phyloP scores from a whole-genome alignment of 352 stramenopile genomes.

The Phytophthora pini region DNA sequence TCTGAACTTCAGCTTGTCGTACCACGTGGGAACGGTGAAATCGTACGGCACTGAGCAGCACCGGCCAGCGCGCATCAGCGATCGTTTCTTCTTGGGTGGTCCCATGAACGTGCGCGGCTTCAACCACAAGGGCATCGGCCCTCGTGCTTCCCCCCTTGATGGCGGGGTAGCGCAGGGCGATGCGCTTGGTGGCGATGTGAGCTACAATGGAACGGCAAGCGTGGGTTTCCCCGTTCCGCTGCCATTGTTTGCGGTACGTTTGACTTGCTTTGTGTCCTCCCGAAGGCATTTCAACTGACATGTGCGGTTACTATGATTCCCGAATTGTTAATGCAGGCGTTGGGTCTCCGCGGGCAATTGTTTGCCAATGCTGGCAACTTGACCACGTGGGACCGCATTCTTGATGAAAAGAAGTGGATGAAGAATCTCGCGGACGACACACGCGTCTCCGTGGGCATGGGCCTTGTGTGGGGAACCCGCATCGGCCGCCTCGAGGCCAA shows the following conservation, averaged over 20 bases:
- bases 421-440: constrained; percentile 89
- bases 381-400: constrained; percentile 82
- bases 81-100: constrained; percentile 92
- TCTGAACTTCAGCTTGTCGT: constrained; percentile 84
- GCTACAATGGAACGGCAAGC: constrained; percentile 84
- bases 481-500: constrained; percentile 91
- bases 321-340: constrained; percentile 45
- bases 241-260: constrained; percentile 79
- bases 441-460: constrained; percentile 84
- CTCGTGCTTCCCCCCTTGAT: constrained; percentile 85
- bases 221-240: constrained; percentile 89
- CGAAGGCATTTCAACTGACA: constrained; percentile 9
- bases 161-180: constrained; percentile 86
- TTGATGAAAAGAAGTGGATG: constrained; percentile 92
- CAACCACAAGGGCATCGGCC: constrained; percentile 91
- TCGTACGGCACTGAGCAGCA: constrained; percentile 78
- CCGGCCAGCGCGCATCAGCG: constrained; percentile 88
- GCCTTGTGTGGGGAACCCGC: constrained; percentile 86
- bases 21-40: constrained; percentile 79
- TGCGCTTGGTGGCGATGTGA: constrained; percentile 89
- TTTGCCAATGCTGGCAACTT: constrained; percentile 93
- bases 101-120: constrained; percentile 91
- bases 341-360: constrained; percentile 88
- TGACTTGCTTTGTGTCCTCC: not conserved
- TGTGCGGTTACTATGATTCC: constrained; percentile 1